These are phyloP conservation scores for Stagonosporopsis vannaccii DNA, from an alignment of 2,329 filamentous ascomycete species.

Conservation along the genomic window DNA sequence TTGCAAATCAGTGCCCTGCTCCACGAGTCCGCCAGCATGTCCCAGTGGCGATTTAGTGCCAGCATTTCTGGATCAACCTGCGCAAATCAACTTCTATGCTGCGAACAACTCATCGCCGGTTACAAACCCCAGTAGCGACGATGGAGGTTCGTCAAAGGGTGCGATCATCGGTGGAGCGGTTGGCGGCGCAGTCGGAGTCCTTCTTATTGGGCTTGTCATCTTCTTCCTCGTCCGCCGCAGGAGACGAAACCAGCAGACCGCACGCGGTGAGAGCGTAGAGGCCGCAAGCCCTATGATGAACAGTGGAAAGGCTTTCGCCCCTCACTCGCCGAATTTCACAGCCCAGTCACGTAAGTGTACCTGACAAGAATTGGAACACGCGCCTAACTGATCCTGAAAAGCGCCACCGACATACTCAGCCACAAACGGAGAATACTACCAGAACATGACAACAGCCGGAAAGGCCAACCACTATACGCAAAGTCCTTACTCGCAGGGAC, in stretches of 20 bases:
- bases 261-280: not conserved
- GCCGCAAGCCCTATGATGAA: slow-evolving; percentile 24
- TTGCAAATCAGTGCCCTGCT: slow-evolving; percentile 49
- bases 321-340: slow-evolving; percentile 18
- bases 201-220: slow-evolving; percentile 33
- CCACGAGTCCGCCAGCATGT: not conserved
- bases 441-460: slow-evolving; percentile 9
- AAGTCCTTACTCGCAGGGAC: slow-evolving; percentile 18
- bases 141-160: slow-evolving; percentile 21
- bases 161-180: slow-evolving; percentile 40
- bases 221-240: slow-evolving; percentile 34
- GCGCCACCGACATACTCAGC: slow-evolving; percentile 37
- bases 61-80: slow-evolving; percentile 32
- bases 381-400: slow-evolving; percentile 6
- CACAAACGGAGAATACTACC: slow-evolving; percentile 28
- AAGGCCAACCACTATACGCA: slow-evolving; percentile 22
- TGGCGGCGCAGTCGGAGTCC: slow-evolving; percentile 33
- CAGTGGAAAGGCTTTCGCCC: slow-evolving; percentile 17
- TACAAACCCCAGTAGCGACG: slow-evolving; percentile 4
- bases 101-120: not conserved
- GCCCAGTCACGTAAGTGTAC: slow-evolving; percentile 33
- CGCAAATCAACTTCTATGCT: slow-evolving; percentile 28
- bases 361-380: not conserved
- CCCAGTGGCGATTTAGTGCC: not conserved
- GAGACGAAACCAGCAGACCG: slow-evolving; percentile 13